phyloP scores from a whole-genome alignment of 257 asterid species.

The Solanum okadae region DNA sequence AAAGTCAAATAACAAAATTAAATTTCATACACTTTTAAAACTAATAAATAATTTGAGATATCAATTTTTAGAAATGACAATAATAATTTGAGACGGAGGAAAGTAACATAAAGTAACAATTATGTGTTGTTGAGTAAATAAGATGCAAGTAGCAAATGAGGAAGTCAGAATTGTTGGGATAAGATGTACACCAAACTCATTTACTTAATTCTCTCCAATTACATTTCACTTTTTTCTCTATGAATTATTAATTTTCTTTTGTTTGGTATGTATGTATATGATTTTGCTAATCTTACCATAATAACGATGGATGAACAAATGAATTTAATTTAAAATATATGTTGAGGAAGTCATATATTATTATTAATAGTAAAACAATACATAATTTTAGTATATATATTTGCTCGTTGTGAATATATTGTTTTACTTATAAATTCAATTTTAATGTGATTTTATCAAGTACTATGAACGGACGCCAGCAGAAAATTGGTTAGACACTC shows the following conservation, averaged over 20 bases:
- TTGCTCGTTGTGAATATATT: not conserved
- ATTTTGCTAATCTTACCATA: no score
- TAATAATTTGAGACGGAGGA: no score
- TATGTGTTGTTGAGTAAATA: no score
- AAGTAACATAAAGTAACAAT: no score
- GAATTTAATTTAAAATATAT: no score
- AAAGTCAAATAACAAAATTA: no score
- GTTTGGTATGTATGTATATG: not conserved
- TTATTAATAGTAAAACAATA: not conserved
- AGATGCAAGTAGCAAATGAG: no score
- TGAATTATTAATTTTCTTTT: no score
- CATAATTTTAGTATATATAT: not conserved
- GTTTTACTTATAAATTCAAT: not conserved
- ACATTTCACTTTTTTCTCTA: not conserved
- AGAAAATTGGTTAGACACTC: slow-evolving; percentile 34
- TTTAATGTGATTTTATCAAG: slow-evolving; percentile 7
- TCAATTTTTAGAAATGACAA: no score
- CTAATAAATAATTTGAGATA: no score
- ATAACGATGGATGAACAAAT: no score
- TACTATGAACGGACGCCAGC: slow-evolving; percentile 15
- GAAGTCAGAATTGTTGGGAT: not conserved
- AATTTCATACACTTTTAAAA: no score
- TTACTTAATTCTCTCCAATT: not conserved
- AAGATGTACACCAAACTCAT: not conserved
- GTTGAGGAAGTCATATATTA: not conserved